phyloP scores from a whole-genome alignment of 1,284 basidiomycete genomes.

The Pascua sp. region DNA sequence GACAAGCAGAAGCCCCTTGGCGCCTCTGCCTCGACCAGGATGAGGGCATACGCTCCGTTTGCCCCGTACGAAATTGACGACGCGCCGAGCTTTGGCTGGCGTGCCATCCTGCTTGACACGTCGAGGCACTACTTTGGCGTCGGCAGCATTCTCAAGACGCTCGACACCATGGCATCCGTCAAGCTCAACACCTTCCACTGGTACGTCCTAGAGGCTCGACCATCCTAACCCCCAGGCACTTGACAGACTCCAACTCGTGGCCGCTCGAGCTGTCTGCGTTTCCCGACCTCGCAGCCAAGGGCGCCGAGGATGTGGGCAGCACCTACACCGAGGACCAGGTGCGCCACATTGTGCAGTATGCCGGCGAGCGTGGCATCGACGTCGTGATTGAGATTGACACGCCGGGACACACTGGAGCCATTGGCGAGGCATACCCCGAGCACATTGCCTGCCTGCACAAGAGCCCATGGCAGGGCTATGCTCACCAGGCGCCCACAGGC shows the following conservation, averaged over 20 bases:
- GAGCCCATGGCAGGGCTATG: slow-evolving; percentile 56
- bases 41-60: slow-evolving; percentile 21
- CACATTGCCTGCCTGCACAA: slow-evolving; percentile 67
- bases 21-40: too few species aligned
- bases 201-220: slow-evolving; percentile 66
- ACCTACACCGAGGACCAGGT: slow-evolving; percentile 65
- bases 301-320: slow-evolving; percentile 62
- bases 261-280: slow-evolving; percentile 65
- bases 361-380: slow-evolving; percentile 74
- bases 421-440: slow-evolving; percentile 65
- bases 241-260: slow-evolving; percentile 55
- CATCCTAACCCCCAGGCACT: slow-evolving; percentile 1
- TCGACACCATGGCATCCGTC: slow-evolving; percentile 69
- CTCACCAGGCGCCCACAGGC: slow-evolving; percentile 68
- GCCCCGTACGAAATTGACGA: slow-evolving; percentile 50
- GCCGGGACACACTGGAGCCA: slow-evolving; percentile 63
- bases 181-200: background rate
- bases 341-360: slow-evolving; percentile 64
- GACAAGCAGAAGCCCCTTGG: too few species aligned
- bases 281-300: slow-evolving; percentile 60
- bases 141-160: slow-evolving; percentile 45
- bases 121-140: slow-evolving; percentile 31
- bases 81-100: slow-evolving; percentile 48
- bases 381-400: slow-evolving; percentile 73
- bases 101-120: slow-evolving; percentile 80